phyloP scores from a whole-genome alignment of 768 basidiomycete genomes.

The Leccinum aurantiacum region DNA sequence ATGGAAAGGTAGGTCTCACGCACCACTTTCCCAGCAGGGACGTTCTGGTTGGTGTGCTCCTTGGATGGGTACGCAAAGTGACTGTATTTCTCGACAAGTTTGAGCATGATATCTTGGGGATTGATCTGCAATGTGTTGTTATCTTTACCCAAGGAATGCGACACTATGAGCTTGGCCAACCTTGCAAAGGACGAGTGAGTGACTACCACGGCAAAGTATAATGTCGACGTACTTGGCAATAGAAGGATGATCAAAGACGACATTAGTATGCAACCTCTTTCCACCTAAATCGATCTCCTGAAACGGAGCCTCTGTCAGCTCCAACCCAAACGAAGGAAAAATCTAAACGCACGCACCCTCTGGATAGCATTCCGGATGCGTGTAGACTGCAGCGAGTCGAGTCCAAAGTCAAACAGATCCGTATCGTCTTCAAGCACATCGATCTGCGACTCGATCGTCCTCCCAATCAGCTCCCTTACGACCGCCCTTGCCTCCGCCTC shows the following conservation, averaged over 20 bases:
- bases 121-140: background rate
- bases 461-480: conserved; percentile 19
- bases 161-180: conserved; percentile 42
- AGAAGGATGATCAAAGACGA: conserved; percentile 53
- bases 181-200: conserved; percentile 21
- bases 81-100: conserved; percentile 37
- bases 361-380: conserved; percentile 46
- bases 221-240: conserved; percentile 34
- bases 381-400: conserved; percentile 54
- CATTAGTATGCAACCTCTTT: conserved; percentile 27
- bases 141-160: conserved; percentile 33
- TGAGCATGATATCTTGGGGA: conserved; percentile 40
- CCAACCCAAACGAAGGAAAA: conserved; percentile 20
- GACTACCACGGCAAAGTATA: background rate
- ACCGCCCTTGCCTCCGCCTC: conserved; percentile 13
- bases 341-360: conserved; percentile 32
- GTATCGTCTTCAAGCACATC: conserved; percentile 29
- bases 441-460: conserved; percentile 21
- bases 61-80: conserved; percentile 9
- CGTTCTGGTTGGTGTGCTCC: conserved; percentile 8
- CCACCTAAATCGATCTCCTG: conserved; percentile 21
- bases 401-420: conserved; percentile 48
- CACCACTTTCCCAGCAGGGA: conserved; percentile 21
- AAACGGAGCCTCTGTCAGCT: background rate
- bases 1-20: background rate